Conservation (phyloP, 768 basidiomycete genomes). For the Tylopilus subfusipes region DNA sequence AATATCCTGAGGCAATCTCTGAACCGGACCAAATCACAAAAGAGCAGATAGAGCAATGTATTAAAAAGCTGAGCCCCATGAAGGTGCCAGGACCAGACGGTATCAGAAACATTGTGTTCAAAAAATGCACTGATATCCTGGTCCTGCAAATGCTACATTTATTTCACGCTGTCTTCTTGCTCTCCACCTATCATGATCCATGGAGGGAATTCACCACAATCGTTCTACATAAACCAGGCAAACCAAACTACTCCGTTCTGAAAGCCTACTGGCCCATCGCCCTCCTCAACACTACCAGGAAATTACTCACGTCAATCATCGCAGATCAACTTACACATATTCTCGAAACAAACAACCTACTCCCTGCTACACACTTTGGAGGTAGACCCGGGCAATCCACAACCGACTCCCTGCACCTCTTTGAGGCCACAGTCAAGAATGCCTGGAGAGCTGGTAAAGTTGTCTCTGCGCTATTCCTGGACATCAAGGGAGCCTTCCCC, state of each 20-base stretch:
- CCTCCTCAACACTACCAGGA: neutral
- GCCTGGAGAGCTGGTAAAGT: too few species aligned
- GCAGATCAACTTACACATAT: neutral
- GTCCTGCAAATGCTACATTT: too few species aligned
- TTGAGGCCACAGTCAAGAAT: neutral
- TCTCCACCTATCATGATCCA: neutral
- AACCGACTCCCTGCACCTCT: neutral
- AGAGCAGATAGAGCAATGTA: neutral
- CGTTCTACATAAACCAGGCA: slow-evolving; percentile 35
- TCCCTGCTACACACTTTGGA: neutral
- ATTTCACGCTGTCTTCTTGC: neutral
- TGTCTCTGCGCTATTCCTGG: neutral
- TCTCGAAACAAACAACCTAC: neutral
- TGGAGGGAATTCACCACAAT: too few species aligned
- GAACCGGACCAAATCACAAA: neutral
- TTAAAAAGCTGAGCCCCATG: neutral
- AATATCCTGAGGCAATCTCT: neutral
- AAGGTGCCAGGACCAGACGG: neutral
- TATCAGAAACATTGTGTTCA: too few species aligned
- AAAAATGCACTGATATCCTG: neutral
- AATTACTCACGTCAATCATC: neutral
- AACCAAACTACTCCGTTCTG: slow-evolving; percentile 26
- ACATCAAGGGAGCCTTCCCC: slow-evolving; percentile 6
- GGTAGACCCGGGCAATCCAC: neutral
- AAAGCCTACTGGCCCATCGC: neutral